A percentile compares a stretch with the other conserved stretches of the same genome.
These are phyloP conservation scores for Jackrogersella multiformis DNA, from an alignment of 495 filamentous ascomycete genomes.

Conservation along the genomic window DNA sequence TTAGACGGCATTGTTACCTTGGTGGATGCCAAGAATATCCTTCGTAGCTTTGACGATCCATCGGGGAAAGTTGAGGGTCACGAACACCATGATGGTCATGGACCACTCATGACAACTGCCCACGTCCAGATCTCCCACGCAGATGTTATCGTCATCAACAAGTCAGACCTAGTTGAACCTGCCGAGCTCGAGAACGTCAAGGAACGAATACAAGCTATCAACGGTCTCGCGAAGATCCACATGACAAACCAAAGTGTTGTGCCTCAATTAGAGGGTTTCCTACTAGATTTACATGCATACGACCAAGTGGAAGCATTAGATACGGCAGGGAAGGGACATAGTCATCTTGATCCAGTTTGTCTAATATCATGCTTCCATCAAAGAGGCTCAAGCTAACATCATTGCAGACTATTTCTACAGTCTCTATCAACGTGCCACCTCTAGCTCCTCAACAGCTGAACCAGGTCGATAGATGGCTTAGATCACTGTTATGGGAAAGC, in stretches of 20 bases:
- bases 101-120: constrained; percentile 82
- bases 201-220: constrained; percentile 80
- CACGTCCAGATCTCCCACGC: constrained; percentile 97
- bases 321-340: constrained; percentile 72
- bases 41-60: constrained; percentile 80
- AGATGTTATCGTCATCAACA: constrained; percentile 96
- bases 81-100: constrained; percentile 61
- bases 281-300: constrained; percentile 93
- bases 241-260: constrained; percentile 81
- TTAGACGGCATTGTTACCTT: constrained; percentile 96
- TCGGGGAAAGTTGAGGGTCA: constrained; percentile 66
- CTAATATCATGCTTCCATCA: neutral
- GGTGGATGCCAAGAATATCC: constrained; percentile 93
- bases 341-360: constrained; percentile 78
- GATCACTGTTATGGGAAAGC: constrained; percentile 83
- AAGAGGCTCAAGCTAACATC: constrained; percentile 25
- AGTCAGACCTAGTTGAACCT: constrained; percentile 83
- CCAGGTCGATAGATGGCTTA: constrained; percentile 81
- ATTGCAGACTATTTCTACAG: constrained; percentile 85
- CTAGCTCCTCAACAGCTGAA: constrained; percentile 64
- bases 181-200: constrained; percentile 71
- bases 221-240: constrained; percentile 86
- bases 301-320: constrained; percentile 78
- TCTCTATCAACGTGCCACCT: constrained; percentile 69
- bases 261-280: constrained; percentile 80